Evolutionary conservation across 208 protist genomes (phyloP), one percentile per base, ranked within the genome.

Genomic region (Porcisia deanei): DNA sequence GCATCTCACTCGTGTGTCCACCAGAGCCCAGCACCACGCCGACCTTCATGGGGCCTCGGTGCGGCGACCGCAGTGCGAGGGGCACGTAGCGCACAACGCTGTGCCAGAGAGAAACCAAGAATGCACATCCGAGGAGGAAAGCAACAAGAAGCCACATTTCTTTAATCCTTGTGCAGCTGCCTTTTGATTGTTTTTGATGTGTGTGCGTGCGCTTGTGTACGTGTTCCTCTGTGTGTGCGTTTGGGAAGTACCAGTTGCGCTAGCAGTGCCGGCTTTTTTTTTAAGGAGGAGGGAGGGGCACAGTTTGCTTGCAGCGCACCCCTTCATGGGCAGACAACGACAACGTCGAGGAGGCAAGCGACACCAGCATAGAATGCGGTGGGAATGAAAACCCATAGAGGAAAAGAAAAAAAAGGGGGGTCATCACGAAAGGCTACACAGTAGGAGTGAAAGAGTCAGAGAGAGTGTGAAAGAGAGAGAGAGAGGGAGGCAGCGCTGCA

Each of bases 1-100:
- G 82, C 95, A 98, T 98, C 74, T 98, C 95, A 58, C 88, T 94
- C 3, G 95, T 98, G 85, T 98, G 95, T 22, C 95, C 95, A 41
- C 95, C 95, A 71, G 93, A 97, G 60, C 95, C 95, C 41, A 98
- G 82, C 30, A 98, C 93, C 18, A 95, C 88, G 65, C 88, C 84
- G 3, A 97, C 85, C 70, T 79, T 88, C 59, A 93, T 77, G 39
- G 65, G 73, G 39, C 52, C 59, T 20, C 59, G 67, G 60, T 78
- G 78, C 57, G 77, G 72, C 49, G 73, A 61, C 25, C 64, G 68
- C 43, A 86, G 54, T 39, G 82, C 77, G 30, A 78, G 30, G 6
- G 82, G 82, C 20, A 66, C 52, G 52, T 68, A 52, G 8, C 22
- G n/a, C 58, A 77, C 77, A 20, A 81, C 20, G 16, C 6, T 64